Percentiles rank a stretch among this genome's conserved stretches.
Evolutionary conservation across 768 basidiomycete genomes (phyloP).

Genomic region (Auriscalpium orientale): DNA sequence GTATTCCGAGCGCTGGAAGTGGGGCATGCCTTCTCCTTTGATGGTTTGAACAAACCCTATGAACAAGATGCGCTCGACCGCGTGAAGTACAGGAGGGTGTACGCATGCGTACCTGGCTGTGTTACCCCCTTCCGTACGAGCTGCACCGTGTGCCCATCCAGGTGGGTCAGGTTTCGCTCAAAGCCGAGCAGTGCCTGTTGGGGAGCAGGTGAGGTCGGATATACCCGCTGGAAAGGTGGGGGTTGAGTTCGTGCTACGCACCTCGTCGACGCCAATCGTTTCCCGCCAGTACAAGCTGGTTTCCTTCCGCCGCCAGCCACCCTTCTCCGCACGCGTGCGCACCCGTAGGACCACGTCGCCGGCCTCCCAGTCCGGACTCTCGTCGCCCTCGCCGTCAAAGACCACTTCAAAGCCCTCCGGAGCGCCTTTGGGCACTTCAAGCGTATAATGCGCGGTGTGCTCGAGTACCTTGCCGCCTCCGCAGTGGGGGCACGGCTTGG

Average conservation of each 20-base stretch:
- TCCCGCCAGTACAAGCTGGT: slow-evolving; percentile 88
- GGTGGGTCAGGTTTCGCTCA: slow-evolving; percentile 80
- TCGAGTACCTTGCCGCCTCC: slow-evolving; percentile 75
- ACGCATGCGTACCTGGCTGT: slow-evolving; percentile 63
- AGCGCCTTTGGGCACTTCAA: slow-evolving; percentile 82
- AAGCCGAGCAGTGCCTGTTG: slow-evolving; percentile 95
- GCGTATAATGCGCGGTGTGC: slow-evolving; percentile 71
- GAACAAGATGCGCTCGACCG: neutral
- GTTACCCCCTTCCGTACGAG: slow-evolving; percentile 75
- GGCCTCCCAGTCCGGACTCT: slow-evolving; percentile 91
- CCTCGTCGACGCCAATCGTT: slow-evolving; percentile 87
- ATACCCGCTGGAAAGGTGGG: slow-evolving; percentile 1
- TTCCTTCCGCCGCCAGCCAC: slow-evolving; percentile 86
- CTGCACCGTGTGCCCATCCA: slow-evolving; percentile 77
- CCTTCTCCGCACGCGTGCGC: slow-evolving; percentile 66
- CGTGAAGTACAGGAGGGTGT: neutral
- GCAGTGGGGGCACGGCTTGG: slow-evolving; percentile 76
- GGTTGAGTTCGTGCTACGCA: slow-evolving; percentile 20
- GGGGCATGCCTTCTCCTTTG: slow-evolving; percentile 85
- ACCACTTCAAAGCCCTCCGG: slow-evolving; percentile 91
- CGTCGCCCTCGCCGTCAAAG: slow-evolving; percentile 95
- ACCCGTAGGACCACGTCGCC: slow-evolving; percentile 90
- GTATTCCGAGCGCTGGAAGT: slow-evolving; percentile 43
- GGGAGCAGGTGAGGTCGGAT: neutral
- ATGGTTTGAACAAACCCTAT: slow-evolving; percentile 83